Evolutionary conservation across 1,139 yeast species (phyloP), one percentile per base, ranked within the genome.

Genomic region (Zygoascus hellenicus): DNA sequence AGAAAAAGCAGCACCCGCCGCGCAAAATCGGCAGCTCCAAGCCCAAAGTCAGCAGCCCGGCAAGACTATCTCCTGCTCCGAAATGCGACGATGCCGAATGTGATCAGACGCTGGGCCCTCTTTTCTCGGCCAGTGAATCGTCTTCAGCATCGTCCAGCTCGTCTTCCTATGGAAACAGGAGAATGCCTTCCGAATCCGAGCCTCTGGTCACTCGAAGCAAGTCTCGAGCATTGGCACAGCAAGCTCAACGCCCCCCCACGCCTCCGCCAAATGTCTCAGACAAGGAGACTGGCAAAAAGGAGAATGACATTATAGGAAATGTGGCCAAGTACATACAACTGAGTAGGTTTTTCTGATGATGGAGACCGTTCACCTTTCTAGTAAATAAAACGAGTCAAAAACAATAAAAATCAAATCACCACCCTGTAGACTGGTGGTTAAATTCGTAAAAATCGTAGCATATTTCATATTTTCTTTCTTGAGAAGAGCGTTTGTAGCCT

Each of bases 261-360:
- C 45, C 43, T 13, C 40, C 41, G 29, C 42, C 38, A 19, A n/a
- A 32, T 28, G 32, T 17, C 15, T 41, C 36, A 5, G 45, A 29
- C 16, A 42, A 15, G 6, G 14, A 14, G 14, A 17, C 29, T 9
- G 26, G 29, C 31, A 43, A 29, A 31, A 43, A 40, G 39, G 46
- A 41, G 34, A 37, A 31, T 31, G 48, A 43, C 15, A 45, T 47
- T 32, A 46, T 48, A 34, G 55, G 56, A 30, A 55, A 49, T 38
- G 42, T 55, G 31, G 48, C 54, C 42, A 55, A 55, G 47, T 55
- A 50, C 46, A 46, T 55, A 32, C 55, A 55, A 15, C 37, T 54
- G 14, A 51, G 57, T 41, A 32, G 58, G 47, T 55, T 55, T 45
- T 51, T 55, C 45, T 54, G 41, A 46, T 7, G 14, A 5, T 10